Evolutionary conservation across 306 rosid genomes (phyloP), one percentile per base, ranked within the genome.

Genomic region (Potentilla sterilis): DNA sequence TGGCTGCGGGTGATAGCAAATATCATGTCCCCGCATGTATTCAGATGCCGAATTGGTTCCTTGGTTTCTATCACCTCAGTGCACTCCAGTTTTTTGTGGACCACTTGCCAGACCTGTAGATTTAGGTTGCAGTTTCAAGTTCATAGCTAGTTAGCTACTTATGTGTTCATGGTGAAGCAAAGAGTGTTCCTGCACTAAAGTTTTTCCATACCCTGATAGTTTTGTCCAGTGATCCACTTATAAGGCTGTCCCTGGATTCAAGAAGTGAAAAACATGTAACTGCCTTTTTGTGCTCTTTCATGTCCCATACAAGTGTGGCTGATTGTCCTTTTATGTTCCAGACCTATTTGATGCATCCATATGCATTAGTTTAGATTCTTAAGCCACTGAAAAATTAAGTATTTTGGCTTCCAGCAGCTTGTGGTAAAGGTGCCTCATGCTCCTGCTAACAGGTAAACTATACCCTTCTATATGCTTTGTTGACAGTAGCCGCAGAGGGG

Each of bases 301-400:
- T 77, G 85, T 91, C 88, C 97, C 91, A 86, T 22, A 91, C 83
- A 78, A 91, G 92, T 58, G 85, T 78, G 69, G 91, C 92, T 10
- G 94, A 84, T 72, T 89, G 89, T 15, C 97, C 92, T 73, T 82
- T 84, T 83, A 86, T 86, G 80, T 89, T 90, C 97, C 97, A 91
- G 2, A 89, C 94, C 96, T 91, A 67, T 67, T 44, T 51, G 61
- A 54, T 14, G 66, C 63, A 76, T 67, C 32, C 72, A 82, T 74
- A 75, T 35, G 69, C 54, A 42, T 41, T 47, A 54, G 44, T 77
- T 79, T 77, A 54, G 44, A 76, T 19, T 54, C 40, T 46, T 43
- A 9, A 2, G 40, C 73, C 55, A 24, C 40, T 68, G 21, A 68
- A 24, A 28, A 68, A 7, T 6, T 21, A 3, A 68, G 73, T 38